Base-by-base conservation (phyloP, 176 grass and related monocot genomes). In the Juncus inflexus region DNA sequence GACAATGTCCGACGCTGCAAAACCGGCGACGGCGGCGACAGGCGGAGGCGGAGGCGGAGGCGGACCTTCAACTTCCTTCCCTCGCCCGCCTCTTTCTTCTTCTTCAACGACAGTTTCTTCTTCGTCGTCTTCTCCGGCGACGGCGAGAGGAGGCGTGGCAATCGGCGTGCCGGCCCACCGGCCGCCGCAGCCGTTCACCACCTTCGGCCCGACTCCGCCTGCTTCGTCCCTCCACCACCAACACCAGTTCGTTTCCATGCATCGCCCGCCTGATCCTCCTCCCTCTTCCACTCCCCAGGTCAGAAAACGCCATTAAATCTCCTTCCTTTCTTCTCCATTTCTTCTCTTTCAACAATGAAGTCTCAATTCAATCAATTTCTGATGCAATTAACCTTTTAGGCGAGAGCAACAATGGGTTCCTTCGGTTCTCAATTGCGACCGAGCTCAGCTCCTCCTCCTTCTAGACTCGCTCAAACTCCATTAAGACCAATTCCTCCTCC, bases 391-490 rank as follows among this genome's bases (percentile, higher is more conserved):
- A 37, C 12, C 7, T 62, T 91, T 83, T 74, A 97, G 94, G 76
- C 78, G 60, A 97, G 88, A 75, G 83, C 75, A 35, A 72, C 87
- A 58, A 86, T 86, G 67, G 94, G 88, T 14, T 84, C 79, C 75
- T 76, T 89, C 75, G 84, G 82, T 61, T 86, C 87, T 75, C 88
- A 91, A 57, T 79, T 97, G 66, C 83, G 88, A 58, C 72, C 94
- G 45, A 77, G 56, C 77, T 40, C 66, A 64, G 40, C 72, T 50
- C 50, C 77, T 15, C 94, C 83, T 49, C 80, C 80, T 42, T 75
- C 76, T 66, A 82, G 94, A 72, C 78, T 86, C 64, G 61, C 66
- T 58, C 78, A 71, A 19, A 12, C 69, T 69, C 74, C 75, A 73
- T 65, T 83, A 65, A 74, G 80, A 84, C 51, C 80, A 74, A 36